Evolutionary conservation across 805 yeast genomes (phyloP).

Genomic region (Starmerella sp.): DNA sequence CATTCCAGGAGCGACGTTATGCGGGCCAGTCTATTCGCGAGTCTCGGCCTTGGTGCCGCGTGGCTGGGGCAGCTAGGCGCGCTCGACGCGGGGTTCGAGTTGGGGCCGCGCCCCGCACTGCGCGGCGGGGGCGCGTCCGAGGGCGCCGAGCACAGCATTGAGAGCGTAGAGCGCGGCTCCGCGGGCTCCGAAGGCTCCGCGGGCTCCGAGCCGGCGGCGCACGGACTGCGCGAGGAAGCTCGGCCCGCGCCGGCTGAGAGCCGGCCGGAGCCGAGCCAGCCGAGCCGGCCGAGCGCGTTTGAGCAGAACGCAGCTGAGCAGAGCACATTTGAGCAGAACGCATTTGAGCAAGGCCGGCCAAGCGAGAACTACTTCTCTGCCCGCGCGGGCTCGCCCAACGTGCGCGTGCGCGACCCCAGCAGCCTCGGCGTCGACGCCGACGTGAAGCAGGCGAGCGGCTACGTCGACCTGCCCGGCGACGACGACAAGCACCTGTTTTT

Average conservation of each 20-base stretch:
- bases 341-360: too few species aligned
- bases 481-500: constrained; percentile 80
- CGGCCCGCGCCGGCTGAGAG: too few species aligned
- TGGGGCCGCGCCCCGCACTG: neutral
- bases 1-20: neutral
- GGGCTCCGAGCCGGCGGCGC: too few species aligned
- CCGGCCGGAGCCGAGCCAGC: too few species aligned
- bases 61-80: constrained; percentile 1
- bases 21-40: neutral
- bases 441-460: constrained; percentile 63
- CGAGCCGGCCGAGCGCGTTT: too few species aligned
- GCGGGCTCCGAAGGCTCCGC: neutral
- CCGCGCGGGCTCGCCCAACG: neutral
- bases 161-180: neutral
- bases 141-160: neutral
- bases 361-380: neutral
- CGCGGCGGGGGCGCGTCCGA: neutral
- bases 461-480: constrained; percentile 48
- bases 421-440: constrained; percentile 30
- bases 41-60: neutral
- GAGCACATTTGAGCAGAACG: too few species aligned
- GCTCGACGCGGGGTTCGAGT: neutral
- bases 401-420: constrained; percentile 7
- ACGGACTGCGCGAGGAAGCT: too few species aligned
- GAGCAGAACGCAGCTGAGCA: too few species aligned